Base-by-base conservation (phyloP, 257 asterid genomes). In the Solanum boliviense region DNA sequence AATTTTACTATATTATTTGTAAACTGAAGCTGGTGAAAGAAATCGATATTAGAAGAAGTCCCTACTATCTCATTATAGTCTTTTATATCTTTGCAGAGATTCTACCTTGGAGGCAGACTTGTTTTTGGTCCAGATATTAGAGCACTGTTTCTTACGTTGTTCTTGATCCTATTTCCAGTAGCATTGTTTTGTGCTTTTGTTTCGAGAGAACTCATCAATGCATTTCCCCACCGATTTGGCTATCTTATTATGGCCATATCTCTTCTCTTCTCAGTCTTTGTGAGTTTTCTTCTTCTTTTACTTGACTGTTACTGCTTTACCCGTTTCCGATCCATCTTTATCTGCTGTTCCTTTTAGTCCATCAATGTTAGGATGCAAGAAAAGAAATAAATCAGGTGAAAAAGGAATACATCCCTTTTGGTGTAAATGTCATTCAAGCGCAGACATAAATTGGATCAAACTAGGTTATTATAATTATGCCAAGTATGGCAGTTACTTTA, bases 71-170 rank as follows among this genome's bases (percentile, higher is more conserved):
- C 41, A 82, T 31, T 48, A 48, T 48, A 29, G 5, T 31, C 85
- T 88, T 84, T 12, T 88, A 13, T 84, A 7, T 39, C 35, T 58
- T 56, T 87, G 89, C 91, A 89, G 91, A 85, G 62, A 79, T 89
- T 89, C 87, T 87, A 58, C n/a, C 79, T 85, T 81, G 88, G 87
- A 83, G 91, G 91, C 88, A 88, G 91, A 86, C 79, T 89, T 13
- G 87, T 89, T 48, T 89, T 87, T 71, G 91, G 91, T 39, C 91
- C 91, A 85, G 91, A 89, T 88, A 85, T 85, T 70, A 89, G 86
- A 39, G 88, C 91, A 67, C 11, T 89, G 82, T 68, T 67, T 6
- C 79, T 85, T 70, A 89, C 91, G 5, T 67, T 88, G 85, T 87
- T 85, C 87, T 78, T 89, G 46, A 89, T 89, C 83, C 74, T 88